phyloP scores from a whole-genome alignment of 2,329 filamentous ascomycete genomes.

The Claviceps spartinae region DNA sequence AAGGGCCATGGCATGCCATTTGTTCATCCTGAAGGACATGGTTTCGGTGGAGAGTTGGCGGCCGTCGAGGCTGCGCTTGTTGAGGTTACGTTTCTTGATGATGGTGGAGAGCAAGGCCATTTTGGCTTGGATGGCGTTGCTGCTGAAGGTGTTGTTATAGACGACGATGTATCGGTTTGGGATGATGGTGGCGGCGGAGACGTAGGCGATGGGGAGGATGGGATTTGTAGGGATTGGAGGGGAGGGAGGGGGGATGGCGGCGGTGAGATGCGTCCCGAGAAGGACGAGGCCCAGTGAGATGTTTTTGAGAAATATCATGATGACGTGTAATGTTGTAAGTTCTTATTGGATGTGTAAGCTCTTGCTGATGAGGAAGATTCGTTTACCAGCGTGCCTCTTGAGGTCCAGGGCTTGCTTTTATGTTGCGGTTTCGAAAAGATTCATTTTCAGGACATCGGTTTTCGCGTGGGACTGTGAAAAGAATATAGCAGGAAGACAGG shows the following conservation, averaged over 20 bases:
- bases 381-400: neutral
- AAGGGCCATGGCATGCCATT: constrained; percentile 39
- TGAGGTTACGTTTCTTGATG: constrained; percentile 43
- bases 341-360: neutral
- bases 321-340: neutral
- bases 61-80: constrained; percentile 35
- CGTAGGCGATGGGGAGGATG: constrained; percentile 34
- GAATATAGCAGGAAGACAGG: too few species aligned
- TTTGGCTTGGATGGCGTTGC: constrained; percentile 35
- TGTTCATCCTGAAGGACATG: constrained; percentile 31
- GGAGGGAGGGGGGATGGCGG: neutral
- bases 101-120: constrained; percentile 32
- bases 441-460: too few species aligned
- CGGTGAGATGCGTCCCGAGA: neutral
- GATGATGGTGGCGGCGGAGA: constrained; percentile 33
- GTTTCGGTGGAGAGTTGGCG: constrained; percentile 33
- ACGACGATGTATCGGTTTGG: constrained; percentile 50
- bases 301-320: neutral
- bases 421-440: too few species aligned
- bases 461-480: too few species aligned
- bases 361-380: neutral
- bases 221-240: neutral
- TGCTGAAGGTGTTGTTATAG: constrained; percentile 41
- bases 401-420: too few species aligned
- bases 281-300: neutral